Conservation (phyloP, 2,329 filamentous ascomycete species). For the Talaromyces sp. region DNA sequence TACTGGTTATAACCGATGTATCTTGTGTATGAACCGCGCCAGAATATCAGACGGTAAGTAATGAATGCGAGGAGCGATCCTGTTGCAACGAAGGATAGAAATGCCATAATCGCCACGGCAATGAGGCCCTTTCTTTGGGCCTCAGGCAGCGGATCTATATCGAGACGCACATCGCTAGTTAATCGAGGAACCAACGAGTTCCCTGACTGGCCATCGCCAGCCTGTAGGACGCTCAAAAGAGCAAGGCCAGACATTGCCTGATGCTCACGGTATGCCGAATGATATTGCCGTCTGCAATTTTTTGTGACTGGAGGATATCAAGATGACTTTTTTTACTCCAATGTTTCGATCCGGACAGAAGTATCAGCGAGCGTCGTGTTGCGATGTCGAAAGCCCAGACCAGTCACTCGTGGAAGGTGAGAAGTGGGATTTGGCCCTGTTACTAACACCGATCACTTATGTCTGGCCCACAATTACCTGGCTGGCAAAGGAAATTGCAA, state of each 20-base stretch:
- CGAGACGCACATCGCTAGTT: slow-evolving; percentile 15
- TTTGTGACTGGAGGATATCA: too few species aligned
- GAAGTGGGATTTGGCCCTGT: not conserved
- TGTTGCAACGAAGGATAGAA: slow-evolving; percentile 52
- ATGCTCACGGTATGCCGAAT: not conserved
- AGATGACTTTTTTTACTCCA: not conserved
- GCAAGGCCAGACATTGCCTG: slow-evolving; percentile 15
- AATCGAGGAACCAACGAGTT: slow-evolving; percentile 26
- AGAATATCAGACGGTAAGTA: slow-evolving; percentile 55
- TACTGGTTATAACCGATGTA: slow-evolving; percentile 60
- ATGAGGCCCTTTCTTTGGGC: slow-evolving; percentile 48
- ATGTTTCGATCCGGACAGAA: not conserved
- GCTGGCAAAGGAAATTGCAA: slow-evolving; percentile 3
- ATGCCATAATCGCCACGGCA: slow-evolving; percentile 50
- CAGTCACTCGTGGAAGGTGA: not conserved
- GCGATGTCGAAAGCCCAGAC: too few species aligned
- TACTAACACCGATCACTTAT: not conserved
- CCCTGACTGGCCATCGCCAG: slow-evolving; percentile 11
- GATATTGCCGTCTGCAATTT: not conserved
- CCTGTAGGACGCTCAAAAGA: slow-evolving; percentile 19
- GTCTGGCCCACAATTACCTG: not conserved
- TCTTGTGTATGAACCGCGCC: slow-evolving; percentile 51
- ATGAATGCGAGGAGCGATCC: slow-evolving; percentile 50
- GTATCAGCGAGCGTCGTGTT: not conserved
- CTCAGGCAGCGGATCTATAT: slow-evolving; percentile 39